phyloP scores from a whole-genome alignment of 2,329 filamentous ascomycete species.

The Ophiostoma montium region DNA sequence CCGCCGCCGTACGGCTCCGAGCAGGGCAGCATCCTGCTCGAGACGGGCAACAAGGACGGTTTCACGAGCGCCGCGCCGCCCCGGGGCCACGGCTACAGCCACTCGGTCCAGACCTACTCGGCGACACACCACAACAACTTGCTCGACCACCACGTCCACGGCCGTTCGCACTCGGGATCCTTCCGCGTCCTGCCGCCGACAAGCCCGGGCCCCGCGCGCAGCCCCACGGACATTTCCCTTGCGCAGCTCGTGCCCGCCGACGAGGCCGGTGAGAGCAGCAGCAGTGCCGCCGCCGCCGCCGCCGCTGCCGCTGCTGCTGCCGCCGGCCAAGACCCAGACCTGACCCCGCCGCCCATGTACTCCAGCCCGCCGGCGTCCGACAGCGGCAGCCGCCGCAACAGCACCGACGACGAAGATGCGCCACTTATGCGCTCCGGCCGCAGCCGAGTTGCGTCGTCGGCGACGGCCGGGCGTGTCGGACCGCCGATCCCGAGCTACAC shows the following conservation, averaged over 20 bases:
- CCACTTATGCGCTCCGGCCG: constrained; percentile 37
- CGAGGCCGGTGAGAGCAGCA: constrained; percentile 56
- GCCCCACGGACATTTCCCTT: constrained; percentile 90
- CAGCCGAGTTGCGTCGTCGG: constrained; percentile 35
- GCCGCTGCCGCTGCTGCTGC: too few relatives aligned
- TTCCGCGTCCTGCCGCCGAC: constrained; percentile 62
- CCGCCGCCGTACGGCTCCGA: constrained; percentile 95
- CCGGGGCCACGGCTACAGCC: constrained; percentile 26
- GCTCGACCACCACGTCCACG: constrained; percentile 43
- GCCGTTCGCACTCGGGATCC: constrained; percentile 62
- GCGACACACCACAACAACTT: constrained; percentile 25
- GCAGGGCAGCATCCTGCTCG: constrained; percentile 88
- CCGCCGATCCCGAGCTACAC: constrained; percentile 75
- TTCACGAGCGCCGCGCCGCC: constrained; percentile 28
- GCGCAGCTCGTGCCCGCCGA: constrained; percentile 65
- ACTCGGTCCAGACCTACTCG: constrained; percentile 31
- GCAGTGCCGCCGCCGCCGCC: constrained; percentile 17
- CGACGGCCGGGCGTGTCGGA: constrained; percentile 18
- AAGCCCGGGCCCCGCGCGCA: constrained; percentile 78
- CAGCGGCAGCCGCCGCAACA: constrained; percentile 39
- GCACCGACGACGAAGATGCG: constrained; percentile 40
- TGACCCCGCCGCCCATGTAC: constrained; percentile 60
- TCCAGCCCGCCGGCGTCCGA: constrained; percentile 51
- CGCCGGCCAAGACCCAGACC: constrained; percentile 31
- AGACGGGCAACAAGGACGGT: constrained; percentile 59